A percentile compares a stretch with the other conserved stretches of the same genome.
Conservation (phyloP, 2,329 filamentous ascomycete genomes). For the Clonostachys rosea region DNA sequence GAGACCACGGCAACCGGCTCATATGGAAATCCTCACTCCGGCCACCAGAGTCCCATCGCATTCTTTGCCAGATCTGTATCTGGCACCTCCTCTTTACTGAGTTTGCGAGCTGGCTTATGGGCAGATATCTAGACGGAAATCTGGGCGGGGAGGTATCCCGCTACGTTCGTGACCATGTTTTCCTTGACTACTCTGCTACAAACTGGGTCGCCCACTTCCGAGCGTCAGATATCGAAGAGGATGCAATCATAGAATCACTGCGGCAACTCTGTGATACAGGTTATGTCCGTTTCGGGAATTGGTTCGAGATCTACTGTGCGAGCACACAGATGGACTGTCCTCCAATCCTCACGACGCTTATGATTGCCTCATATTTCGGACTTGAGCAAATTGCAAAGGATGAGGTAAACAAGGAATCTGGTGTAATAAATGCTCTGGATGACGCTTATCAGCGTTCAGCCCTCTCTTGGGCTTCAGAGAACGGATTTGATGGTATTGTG, state of each 20-base stretch:
- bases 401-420: no score
- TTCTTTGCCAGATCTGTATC: not conserved
- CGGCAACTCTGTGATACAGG: not conserved
- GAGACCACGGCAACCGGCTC: not conserved
- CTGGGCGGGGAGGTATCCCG: no score
- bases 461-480: slow-evolving; percentile 1
- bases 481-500: not conserved
- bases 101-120: no score
- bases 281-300: not conserved
- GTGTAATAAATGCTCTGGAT: no score
- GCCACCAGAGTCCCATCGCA: not conserved
- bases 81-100: not conserved
- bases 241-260: not conserved
- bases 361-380: slow-evolving; percentile 3
- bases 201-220: not conserved
- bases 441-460: not conserved
- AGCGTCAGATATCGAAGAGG: not conserved
- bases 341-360: not conserved
- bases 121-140: no score
- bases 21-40: not conserved
- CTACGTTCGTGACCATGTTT: not conserved
- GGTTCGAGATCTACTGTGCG: not conserved
- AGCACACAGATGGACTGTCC: not conserved
- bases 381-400: not conserved
- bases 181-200: not conserved